Evolutionary conservation across 1,139 yeast species (phyloP), one percentile per base, ranked within the genome.

Genomic region (Yamadazyma membranifaciens): DNA sequence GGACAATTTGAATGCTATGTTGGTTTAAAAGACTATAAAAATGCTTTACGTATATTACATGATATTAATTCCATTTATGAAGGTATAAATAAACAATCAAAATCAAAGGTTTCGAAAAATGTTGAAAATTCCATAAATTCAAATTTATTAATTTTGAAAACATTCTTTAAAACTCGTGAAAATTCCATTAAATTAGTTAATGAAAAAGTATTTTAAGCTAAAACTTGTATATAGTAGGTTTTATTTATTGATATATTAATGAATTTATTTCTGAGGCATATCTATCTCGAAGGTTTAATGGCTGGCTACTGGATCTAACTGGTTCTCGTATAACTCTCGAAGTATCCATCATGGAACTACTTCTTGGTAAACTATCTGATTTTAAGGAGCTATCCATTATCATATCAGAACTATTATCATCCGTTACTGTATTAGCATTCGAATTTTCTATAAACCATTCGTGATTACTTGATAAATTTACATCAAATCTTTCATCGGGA

Each of bases 1-100:
- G 97, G 97, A 0, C 70, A 80, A 43, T 85, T 88, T 55, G 96
- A 89, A 56, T 66, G 73, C 37, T 63, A 62, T 40, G 52, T 68
- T 12, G 51, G 52, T 13, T 47, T 65, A 25, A 49, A 55, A n/a
- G 62, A 67, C 38, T 47, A 42, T 36, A 52, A 55, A 27, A 48
- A 54, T 25, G 75, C 75, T 0, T 46, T 47, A 37, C 52, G 49
- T 9, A 51, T 57, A 6, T 54, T 66, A 26, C 49, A 56, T 25
- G 61, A 59, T 34, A 52, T 71, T 38, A 44, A 45, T 15, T 43
- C 54, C 9, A 50, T 64, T 24, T 47, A 55, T 32, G 55, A 57
- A n/a, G 56, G 57, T 38, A 53, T 68, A 20, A 49, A 49, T 24
- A 46, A 43, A 16, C 52, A 44, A 31, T 35, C 43, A 3, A 45